A percentile compares a stretch with the other conserved stretches of the same genome.
Conservation (phyloP, 2,329 filamentous ascomycete genomes). For the Claviceps sp. region DNA sequence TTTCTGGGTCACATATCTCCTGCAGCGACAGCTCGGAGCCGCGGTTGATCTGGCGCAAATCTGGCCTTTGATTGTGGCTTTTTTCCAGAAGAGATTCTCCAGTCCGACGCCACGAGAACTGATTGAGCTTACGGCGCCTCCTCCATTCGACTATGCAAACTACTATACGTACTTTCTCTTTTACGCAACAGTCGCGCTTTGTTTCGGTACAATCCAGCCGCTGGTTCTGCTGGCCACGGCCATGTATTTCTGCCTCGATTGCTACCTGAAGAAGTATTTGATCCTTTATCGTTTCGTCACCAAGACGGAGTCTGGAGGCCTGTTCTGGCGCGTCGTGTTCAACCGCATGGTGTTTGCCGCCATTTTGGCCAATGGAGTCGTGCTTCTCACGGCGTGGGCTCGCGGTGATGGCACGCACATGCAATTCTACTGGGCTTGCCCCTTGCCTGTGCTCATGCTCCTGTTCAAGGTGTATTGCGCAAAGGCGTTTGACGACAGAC, state of each 20-base stretch:
- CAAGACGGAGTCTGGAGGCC: conserved; percentile 88
- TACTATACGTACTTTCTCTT: conserved; percentile 99
- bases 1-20: conserved; percentile 88
- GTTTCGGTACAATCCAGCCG: conserved; percentile 75
- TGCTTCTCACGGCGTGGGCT: conserved; percentile 63
- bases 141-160: conserved; percentile 83
- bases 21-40: conserved; percentile 86
- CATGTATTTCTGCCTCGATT: conserved; percentile 79
- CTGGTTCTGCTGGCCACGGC: conserved; percentile 76
- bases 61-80: conserved; percentile 72
- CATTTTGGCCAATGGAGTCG: conserved; percentile 65
- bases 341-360: conserved; percentile 82
- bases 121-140: conserved; percentile 86
- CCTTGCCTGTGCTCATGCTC: conserved; percentile 65
- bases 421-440: conserved; percentile 55
- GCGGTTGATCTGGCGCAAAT: conserved; percentile 89
- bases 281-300: conserved; percentile 91
- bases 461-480: conserved; percentile 81
- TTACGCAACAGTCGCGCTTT: conserved; percentile 80
- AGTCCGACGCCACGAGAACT: conserved; percentile 80
- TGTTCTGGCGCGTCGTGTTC: conserved; percentile 83
- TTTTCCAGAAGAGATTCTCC: conserved; percentile 71
- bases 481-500: conserved; percentile 60
- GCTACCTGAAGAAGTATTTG: conserved; percentile 88
- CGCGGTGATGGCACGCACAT: conserved; percentile 46